Conservation (phyloP, 352 stramenopile genomes). For the Thalassiosira oceanica region DNA sequence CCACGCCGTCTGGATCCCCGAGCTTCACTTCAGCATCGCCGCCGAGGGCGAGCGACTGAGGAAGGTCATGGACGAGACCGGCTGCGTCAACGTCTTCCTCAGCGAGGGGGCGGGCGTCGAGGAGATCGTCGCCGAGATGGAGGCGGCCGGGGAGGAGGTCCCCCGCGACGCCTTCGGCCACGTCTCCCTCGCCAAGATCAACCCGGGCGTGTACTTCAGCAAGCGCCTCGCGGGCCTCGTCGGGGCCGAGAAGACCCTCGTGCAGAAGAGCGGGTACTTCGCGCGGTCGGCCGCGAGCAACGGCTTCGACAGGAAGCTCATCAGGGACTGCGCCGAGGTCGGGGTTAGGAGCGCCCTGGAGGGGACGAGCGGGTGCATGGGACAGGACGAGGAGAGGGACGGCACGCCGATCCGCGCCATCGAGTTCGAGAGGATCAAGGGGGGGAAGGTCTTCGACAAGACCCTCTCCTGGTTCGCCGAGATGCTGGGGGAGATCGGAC, state of each 20-base stretch:
- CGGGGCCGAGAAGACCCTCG: constrained; percentile 81
- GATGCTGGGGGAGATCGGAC: constrained; percentile 78
- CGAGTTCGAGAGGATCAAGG: constrained; percentile 83
- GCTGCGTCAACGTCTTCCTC: constrained; percentile 83
- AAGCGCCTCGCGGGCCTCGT: constrained; percentile 68
- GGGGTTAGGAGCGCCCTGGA: constrained; percentile 74
- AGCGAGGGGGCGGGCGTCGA: constrained; percentile 79
- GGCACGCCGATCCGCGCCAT: constrained; percentile 73
- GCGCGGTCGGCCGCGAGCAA: constrained; percentile 75
- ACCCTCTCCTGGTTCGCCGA: constrained; percentile 73
- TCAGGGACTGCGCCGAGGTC: constrained; percentile 69
- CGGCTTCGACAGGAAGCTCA: constrained; percentile 78
- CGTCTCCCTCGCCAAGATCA: constrained; percentile 80
- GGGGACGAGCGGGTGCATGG: constrained; percentile 77
- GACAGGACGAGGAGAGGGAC: constrained; percentile 80
- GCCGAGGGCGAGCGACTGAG: constrained; percentile 71
- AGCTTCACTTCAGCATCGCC: constrained; percentile 70
- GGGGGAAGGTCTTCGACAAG: constrained; percentile 77
- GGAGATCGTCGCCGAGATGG: constrained; percentile 80
- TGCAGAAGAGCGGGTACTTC: constrained; percentile 84
- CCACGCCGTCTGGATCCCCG: constrained; percentile 82
- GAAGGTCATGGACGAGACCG: constrained; percentile 79
- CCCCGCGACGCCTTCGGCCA: constrained; percentile 82
- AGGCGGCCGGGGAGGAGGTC: constrained; percentile 57
- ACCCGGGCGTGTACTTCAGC: constrained; percentile 80